Base-by-base conservation (phyloP, 164 flowering plant genomes). In the Magnolia kwangsiensis region DNA sequence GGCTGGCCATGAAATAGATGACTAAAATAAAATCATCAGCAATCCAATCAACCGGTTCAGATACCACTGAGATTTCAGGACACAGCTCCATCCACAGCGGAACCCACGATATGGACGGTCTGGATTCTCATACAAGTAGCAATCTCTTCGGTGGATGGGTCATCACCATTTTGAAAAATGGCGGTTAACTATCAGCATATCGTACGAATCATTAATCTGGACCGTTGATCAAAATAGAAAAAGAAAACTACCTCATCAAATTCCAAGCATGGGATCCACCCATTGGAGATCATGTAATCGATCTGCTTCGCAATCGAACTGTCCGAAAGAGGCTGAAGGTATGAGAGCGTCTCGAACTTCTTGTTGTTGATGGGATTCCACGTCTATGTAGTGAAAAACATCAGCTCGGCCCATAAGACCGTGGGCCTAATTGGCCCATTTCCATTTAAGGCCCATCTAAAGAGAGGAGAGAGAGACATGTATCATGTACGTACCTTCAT, bases 241-340 rank as follows among this genome's bases (percentile, higher is more conserved):
- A 63, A 1, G 23, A 24, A 50, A 63, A 51, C 72, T 84, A 91
- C 96, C 88, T 85, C 86, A 64, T 90, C 90, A 73, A 91, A 90
- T 77, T 91, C 96, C 72, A 90, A 85, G 77, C 90, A 90, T 49
- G 91, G 92, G 77, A 90, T 79, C 96, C 94, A 92, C 27, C 86
- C 91, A 50, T 89, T 89, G n/a, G 82, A 75, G 50, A 90, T 71
- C 90, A 92, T 88, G 90, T 84, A 89, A 31, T 89, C 90, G 29
- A 92, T 79, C 83, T 91, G 89, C 82, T 83, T 90, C 0, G 87
- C 85, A 8, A 89, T 83, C 1, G 88, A 86, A 1, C 88, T 88
- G 10, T 89, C 89, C 0, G 90, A 74, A 58, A 89, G 91, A 20
- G 94, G 89, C n/a, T 90, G 92, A 7, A 92, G 80, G 78, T 92